These are phyloP conservation scores for Jacaranda mimosifolia DNA, from an alignment of 257 asterid genomes.

Conservation along the genomic window DNA sequence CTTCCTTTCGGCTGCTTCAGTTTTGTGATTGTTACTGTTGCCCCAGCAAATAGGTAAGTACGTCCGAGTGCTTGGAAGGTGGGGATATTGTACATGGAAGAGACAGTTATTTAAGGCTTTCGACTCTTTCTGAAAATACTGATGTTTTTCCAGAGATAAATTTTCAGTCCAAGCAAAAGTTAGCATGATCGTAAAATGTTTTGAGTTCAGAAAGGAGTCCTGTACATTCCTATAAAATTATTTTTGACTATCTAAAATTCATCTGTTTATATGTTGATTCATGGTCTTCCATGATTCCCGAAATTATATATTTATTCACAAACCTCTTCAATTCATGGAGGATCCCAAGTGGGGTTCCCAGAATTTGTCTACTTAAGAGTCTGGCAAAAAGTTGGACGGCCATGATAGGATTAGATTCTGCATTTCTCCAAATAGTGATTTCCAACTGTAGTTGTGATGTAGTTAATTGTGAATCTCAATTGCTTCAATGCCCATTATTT, in stretches of 20 bases:
- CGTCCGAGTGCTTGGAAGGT: too few relatives aligned
- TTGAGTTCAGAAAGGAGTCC: background rate
- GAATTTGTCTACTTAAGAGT: background rate
- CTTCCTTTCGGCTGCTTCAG: constrained; percentile 1
- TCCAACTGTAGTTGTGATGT: background rate
- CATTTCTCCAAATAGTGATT: background rate
- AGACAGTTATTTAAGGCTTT: background rate
- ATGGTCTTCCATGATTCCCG: background rate
- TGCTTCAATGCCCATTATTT: background rate
- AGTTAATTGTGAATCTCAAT: constrained; percentile 11
- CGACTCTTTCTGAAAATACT: background rate
- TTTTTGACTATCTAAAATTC: background rate
- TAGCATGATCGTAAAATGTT: background rate
- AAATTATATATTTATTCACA: background rate
- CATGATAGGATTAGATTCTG: background rate
- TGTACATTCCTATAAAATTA: background rate
- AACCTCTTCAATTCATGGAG: background rate
- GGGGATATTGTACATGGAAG: background rate
- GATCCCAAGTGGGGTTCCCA: background rate
- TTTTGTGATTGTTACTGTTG: background rate
- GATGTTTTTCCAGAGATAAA: background rate
- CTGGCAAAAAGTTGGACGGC: background rate
- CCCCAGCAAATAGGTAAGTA: too few relatives aligned
- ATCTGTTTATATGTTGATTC: background rate
- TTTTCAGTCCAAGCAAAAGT: background rate